Evolutionary conservation across 2,329 filamentous ascomycete species (phyloP).

Genomic region (Nigrograna mackinnonii): DNA sequence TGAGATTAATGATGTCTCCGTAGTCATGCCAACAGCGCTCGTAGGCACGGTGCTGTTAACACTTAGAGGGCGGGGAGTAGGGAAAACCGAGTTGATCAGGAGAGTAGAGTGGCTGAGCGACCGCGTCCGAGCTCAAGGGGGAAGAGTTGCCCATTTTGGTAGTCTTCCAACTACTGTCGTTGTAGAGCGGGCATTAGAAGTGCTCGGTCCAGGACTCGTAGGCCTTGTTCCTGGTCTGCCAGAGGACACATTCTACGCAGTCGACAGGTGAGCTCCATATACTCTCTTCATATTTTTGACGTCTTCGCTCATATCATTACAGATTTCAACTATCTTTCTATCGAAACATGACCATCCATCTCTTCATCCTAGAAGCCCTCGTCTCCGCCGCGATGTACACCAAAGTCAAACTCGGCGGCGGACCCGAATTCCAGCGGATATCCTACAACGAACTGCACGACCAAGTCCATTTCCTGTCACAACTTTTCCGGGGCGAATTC

Average conservation of each 20-base stretch:
- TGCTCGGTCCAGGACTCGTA: constrained; percentile 87
- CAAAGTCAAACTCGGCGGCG: constrained; percentile 87
- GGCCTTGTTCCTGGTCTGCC: constrained; percentile 77
- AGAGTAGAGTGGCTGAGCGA: constrained; percentile 89
- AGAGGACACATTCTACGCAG: constrained; percentile 91
- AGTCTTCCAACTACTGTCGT: constrained; percentile 78
- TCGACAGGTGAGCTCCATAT: constrained; percentile 64
- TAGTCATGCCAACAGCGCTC: constrained; percentile 96
- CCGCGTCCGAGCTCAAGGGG: constrained; percentile 82
- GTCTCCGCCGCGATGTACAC: constrained; percentile 92
- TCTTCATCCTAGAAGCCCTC: constrained; percentile 92
- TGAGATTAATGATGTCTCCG: constrained; percentile 94
- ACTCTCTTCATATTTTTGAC: neutral
- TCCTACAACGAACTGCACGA: constrained; percentile 71
- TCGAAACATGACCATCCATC: constrained; percentile 98
- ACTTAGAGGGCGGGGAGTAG: constrained; percentile 86
- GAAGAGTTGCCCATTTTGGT: constrained; percentile 91
- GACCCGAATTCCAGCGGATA: constrained; percentile 78
- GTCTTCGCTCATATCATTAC: constrained; percentile 7
- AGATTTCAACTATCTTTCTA: constrained; percentile 96
- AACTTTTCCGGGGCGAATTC: constrained; percentile 91
- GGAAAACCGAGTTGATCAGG: constrained; percentile 80
- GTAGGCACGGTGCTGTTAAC: constrained; percentile 94
- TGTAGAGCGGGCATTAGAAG: constrained; percentile 86
- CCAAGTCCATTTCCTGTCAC: constrained; percentile 88